Evolutionary conservation across 306 rosid genomes (phyloP).

Genomic region (Prunus mume): DNA sequence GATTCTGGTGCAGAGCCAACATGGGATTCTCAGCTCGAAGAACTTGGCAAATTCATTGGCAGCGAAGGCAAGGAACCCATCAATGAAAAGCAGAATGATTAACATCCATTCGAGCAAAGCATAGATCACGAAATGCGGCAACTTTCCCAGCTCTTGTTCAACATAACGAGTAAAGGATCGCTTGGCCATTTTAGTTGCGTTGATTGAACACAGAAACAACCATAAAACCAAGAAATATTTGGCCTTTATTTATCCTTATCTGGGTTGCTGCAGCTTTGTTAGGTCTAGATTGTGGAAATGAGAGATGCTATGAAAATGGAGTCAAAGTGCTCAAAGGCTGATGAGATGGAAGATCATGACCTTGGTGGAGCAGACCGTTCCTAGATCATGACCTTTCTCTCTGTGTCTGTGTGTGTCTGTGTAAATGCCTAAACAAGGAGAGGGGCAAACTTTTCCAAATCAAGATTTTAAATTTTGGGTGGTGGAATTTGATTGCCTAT

Average conservation of each 20-base stretch:
- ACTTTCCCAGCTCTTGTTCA: constrained; percentile 53
- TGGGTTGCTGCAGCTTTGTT: background rate
- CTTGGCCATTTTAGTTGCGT: constrained; percentile 31
- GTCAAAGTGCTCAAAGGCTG: constrained; percentile 16
- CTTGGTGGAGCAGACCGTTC: constrained; percentile 33
- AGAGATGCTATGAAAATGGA: background rate
- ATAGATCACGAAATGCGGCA: constrained; percentile 62
- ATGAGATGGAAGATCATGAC: constrained; percentile 65
- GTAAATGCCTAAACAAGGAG: background rate
- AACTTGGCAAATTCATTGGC: constrained; percentile 75
- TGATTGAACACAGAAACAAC: background rate
- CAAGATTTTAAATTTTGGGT: constrained; percentile 38
- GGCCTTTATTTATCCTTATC: background rate
- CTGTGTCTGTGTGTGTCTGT: background rate
- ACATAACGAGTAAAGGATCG: constrained; percentile 51
- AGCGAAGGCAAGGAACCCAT: constrained; percentile 63
- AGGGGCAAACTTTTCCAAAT: constrained; percentile 20
- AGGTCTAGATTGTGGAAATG: background rate
- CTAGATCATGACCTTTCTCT: constrained; percentile 57
- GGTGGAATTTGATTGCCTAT: constrained; percentile 44
- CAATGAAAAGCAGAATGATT: constrained; percentile 60
- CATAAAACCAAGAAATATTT: background rate
- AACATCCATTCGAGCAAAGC: constrained; percentile 82
- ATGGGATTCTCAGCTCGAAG: constrained; percentile 66
- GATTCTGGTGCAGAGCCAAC: constrained; percentile 75